Evolutionary conservation across 768 basidiomycete species (phyloP), one percentile per base, ranked within the genome.

Genomic region (Tricholoma terreum): DNA sequence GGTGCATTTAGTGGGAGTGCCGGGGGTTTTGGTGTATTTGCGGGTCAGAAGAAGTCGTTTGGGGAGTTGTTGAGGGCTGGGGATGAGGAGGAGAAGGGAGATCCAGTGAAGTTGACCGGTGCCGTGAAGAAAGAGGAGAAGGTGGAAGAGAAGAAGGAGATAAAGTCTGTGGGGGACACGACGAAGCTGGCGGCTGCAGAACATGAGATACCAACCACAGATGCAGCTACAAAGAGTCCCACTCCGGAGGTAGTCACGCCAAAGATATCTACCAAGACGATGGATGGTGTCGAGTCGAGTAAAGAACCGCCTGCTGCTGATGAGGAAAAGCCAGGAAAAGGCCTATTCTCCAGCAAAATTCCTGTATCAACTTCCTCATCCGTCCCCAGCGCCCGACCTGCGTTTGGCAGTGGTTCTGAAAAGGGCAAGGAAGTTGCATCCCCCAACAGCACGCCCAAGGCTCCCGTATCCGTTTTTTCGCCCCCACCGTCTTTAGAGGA

Each of bases 1-100:
- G 63, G 76, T 33, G 79, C 83, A 0, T 84, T 85, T 61, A 77
- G 79, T 12, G 78, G 78, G 1, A 52, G 72, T 3, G 58, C 71
- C 0, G 69, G 69, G 40, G 75, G 77, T 1, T 83, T 86, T 57
- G 69, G 73, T 4, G 71, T 77, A 14, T 71, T 77, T 52, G 62
- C 76, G 6, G 75, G 72, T 0, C 69, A 72, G 1, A 71, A 74
- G 34, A 81, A 79, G 61, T 82, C 88, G 0, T 92, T 87, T 61
- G 69, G 74, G n/a, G 84, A 89, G 27, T 64, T 90, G 46, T 70
- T 89, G 56, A 80, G 83, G 65, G 67, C 61, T 14, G 73, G 64
- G 43, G 73, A 70, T 45, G 65, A 57, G 22, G 64, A 67, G 54
- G 72, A 64, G 45, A 27, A 15, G 45, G 27, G 27, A 14, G 46